Percentiles rank a stretch among this genome's conserved stretches.
Evolutionary conservation across 768 basidiomycete genomes (phyloP).

Genomic region (Mrakia blollopis): DNA sequence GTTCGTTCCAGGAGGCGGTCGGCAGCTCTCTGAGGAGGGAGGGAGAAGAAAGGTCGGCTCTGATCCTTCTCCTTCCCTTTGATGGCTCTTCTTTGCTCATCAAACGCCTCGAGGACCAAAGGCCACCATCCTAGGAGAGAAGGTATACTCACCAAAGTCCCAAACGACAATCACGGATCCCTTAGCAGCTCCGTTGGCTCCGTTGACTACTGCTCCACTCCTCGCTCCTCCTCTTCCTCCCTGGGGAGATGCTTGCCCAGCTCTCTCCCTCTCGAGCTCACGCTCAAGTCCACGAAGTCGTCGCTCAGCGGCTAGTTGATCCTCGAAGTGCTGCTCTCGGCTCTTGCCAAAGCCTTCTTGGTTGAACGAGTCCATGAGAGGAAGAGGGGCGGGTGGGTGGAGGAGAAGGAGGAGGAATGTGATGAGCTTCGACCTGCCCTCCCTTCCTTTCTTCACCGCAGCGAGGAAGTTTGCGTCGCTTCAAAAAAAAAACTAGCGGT

Average conservation of each 20-base stretch:
- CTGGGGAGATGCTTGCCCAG: not conserved
- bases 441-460: too few species aligned
- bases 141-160: not conserved
- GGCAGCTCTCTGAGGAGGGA: constrained; percentile 4
- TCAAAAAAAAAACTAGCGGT: too few species aligned
- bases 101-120: not conserved
- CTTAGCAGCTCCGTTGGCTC: not conserved
- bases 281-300: not conserved
- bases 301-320: not conserved
- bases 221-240: too few species aligned
- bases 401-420: too few species aligned
- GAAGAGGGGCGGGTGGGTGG: too few species aligned
- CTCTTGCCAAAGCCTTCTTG: not conserved
- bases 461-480: too few species aligned
- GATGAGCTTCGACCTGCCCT: too few species aligned
- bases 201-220: not conserved
- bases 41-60: not conserved
- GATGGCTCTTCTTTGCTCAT: not conserved
- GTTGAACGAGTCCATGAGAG: too few species aligned
- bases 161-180: not conserved
- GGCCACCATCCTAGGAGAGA: too few species aligned
- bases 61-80: not conserved
- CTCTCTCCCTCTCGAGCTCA: not conserved
- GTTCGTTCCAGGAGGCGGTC: not conserved
- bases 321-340: not conserved